Evolutionary conservation across 1,284 basidiomycete species (phyloP), one percentile per base, ranked within the genome.

Genomic region (Boletus calvinii): DNA sequence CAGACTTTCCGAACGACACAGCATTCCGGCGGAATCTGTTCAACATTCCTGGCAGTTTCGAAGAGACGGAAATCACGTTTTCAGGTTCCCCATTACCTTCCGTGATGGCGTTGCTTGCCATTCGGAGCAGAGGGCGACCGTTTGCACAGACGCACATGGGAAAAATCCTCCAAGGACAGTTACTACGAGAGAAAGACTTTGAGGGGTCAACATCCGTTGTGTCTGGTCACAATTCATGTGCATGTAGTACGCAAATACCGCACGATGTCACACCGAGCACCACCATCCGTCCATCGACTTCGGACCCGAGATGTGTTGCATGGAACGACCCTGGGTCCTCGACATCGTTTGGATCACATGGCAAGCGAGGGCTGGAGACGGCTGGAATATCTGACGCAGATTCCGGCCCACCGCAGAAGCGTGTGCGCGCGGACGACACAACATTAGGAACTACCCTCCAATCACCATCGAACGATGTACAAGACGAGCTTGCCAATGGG

Each of bases 101-200:
- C 6, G 39, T 56, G 30, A 32, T 52, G 39, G 20, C 20, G 17
- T 2, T 52, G 10, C 48, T 52, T 2, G 32, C 15, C 2, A 17
- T 52, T 22, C 38, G 48, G 24, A 36, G 11, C 15, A 37, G 18
- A 35, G 50, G 50, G 1, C 20, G n/a, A 11, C 35, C 40, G 0
- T 50, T 50, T 6, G 30, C 44, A 12, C 10, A 38, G 1, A 42
- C 53, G 8, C 44, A 55, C 20, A 35, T 53, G 52, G 42, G 52
- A 1, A 41, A 15, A 9, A 39, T 55, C n/a, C 32, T 55, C n/a
- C 39, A 34, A 13, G 53, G 53, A 1, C 20, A 18, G 10, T 0
- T 9, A 4, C 35, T 55, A 2, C n/a, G 26, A 1, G 20, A 37
- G 11, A 42, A 30, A 3, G 50, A 57, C 20, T 53, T 56, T 24